phyloP scores from a whole-genome alignment of 148 eudicot genomes.

The Rhododendron vialii region DNA sequence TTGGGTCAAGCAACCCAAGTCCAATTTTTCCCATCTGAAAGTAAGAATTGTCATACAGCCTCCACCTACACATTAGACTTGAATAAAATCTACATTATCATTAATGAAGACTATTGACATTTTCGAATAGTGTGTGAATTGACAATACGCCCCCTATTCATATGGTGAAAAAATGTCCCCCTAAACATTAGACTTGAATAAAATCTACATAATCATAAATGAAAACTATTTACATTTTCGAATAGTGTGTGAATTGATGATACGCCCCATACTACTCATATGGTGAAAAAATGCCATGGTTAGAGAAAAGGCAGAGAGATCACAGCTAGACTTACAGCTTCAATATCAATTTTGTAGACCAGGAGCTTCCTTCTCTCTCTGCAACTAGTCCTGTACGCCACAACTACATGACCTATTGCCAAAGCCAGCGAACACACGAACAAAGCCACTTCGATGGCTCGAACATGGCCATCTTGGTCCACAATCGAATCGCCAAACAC shows the following conservation, averaged over 20 bases:
- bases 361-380: constrained; percentile 87
- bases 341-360: constrained; percentile 79
- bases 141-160: not conserved
- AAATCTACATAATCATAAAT: not conserved
- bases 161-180: not conserved
- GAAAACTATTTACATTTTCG: too few relatives aligned
- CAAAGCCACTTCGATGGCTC: constrained; percentile 33
- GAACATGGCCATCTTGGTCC: not conserved
- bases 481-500: constrained; percentile 32
- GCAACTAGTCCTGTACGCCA: constrained; percentile 84
- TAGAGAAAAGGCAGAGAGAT: not conserved
- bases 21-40: not conserved
- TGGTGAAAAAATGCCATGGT: not conserved
- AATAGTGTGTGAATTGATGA: not conserved
- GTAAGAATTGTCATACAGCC: constrained; percentile 1
- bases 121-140: not conserved
- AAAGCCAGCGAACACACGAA: constrained; percentile 52
- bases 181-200: not conserved
- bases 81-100: not conserved
- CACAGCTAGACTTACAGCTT: constrained; percentile 66
- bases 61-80: constrained; percentile 1
- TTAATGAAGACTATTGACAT: not conserved
- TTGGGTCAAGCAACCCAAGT: not conserved
- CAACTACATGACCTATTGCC: constrained; percentile 73
- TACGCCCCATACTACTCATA: not conserved